Percentiles rank a stretch among this genome's conserved stretches.
phyloP scores from a whole-genome alignment of 2,329 filamentous ascomycete species.

The Didymella arachidicola region DNA sequence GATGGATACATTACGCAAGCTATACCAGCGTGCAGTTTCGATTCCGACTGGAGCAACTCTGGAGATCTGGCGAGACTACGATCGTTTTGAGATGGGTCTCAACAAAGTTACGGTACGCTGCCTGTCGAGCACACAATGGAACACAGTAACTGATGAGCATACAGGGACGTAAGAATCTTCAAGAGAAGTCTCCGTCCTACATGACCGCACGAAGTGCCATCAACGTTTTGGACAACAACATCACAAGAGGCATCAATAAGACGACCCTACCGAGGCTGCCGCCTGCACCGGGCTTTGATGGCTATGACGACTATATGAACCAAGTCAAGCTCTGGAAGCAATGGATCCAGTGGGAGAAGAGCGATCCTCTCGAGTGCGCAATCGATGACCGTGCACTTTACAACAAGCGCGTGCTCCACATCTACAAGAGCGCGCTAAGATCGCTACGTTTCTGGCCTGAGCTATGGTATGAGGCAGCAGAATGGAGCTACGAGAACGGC shows the following conservation, averaged over 20 bases:
- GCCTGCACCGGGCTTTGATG: constrained; percentile 84
- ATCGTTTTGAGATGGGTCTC: constrained; percentile 90
- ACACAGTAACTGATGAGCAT: constrained; percentile 27
- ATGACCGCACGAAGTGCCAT: constrained; percentile 95
- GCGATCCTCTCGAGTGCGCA: constrained; percentile 86
- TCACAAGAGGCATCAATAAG: constrained; percentile 77
- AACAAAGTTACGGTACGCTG: constrained; percentile 84
- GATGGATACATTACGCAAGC: constrained; percentile 91
- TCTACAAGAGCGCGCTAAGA: constrained; percentile 94
- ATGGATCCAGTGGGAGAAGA: constrained; percentile 96
- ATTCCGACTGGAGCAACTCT: constrained; percentile 86
- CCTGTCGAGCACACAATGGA: background rate
- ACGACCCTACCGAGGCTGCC: constrained; percentile 82
- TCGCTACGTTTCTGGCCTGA: constrained; percentile 93
- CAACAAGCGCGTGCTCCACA: constrained; percentile 82
- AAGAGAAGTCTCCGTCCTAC: constrained; percentile 90
- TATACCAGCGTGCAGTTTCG: constrained; percentile 88
- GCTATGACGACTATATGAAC: constrained; percentile 80
- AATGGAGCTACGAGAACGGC: constrained; percentile 86
- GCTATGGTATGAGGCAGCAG: constrained; percentile 92
- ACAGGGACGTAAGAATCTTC: constrained; percentile 90
- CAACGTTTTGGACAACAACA: constrained; percentile 90
- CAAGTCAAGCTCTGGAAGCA: constrained; percentile 91
- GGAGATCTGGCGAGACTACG: constrained; percentile 94
- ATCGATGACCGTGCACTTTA: constrained; percentile 79